Conservation (phyloP, 768 basidiomycete species). For the Serpula lacrymans region DNA sequence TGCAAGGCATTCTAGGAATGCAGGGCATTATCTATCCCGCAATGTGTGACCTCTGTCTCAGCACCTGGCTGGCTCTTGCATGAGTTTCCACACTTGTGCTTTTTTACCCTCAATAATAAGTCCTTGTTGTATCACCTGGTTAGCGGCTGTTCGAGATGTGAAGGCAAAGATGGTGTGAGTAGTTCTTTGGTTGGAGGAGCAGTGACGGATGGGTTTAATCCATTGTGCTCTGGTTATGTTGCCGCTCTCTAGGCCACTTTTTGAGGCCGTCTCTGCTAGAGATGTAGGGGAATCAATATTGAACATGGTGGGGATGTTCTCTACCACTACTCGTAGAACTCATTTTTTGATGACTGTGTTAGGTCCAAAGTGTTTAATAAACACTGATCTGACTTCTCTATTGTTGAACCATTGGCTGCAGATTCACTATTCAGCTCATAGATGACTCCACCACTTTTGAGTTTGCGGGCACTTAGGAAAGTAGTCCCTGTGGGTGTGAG, state of each 20-base stretch:
- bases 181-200: conserved; percentile 11
- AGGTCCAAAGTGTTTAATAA: conserved; percentile 12
- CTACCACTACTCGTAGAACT: conserved; percentile 7
- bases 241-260: conserved; percentile 7
- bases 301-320: conserved; percentile 19
- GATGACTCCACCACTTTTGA: conserved; percentile 7
- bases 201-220: conserved; percentile 19
- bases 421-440: conserved; percentile 9
- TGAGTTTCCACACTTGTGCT: conserved; percentile 11
- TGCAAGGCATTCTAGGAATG: conserved; percentile 9
- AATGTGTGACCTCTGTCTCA: conserved; percentile 22
- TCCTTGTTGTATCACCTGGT: conserved; percentile 17
- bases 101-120: conserved; percentile 13
- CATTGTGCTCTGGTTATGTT: conserved; percentile 16
- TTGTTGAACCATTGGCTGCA: conserved; percentile 15
- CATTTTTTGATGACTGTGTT: conserved; percentile 3
- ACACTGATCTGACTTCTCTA: conserved; percentile 1
- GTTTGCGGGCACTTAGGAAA: not conserved
- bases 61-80: conserved; percentile 20
- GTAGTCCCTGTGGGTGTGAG: too few species aligned
- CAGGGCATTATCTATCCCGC: conserved; percentile 21
- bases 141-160: conserved; percentile 14
- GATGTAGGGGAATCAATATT: conserved; percentile 5
- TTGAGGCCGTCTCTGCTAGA: conserved; percentile 8
- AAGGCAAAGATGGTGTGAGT: conserved; percentile 24